Evolutionary conservation across 495 filamentous ascomycete genomes (phyloP), one percentile per base, ranked within the genome.

Genomic region (Annulohypoxylon stygium): DNA sequence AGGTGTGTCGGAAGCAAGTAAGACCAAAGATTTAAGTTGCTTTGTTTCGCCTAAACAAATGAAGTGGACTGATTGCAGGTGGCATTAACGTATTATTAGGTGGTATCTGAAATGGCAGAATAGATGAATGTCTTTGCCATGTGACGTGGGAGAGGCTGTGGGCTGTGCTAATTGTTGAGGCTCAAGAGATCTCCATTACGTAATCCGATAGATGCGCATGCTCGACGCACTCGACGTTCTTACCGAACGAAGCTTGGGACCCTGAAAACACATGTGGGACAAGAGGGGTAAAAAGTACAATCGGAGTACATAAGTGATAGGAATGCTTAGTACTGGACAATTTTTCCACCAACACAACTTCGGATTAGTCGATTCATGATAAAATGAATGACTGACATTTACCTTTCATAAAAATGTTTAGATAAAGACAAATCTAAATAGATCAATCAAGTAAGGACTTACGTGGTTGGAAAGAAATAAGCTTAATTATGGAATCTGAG

Each of bases 181-280:
- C 71, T 74, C 61, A 74, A 65, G 34, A 61, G 33, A 45, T 70
- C 59, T 57, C 23, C 48, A 58, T 69, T 73, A 69, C 12, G 54
- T 73, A 69, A 73, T 43, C 61, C 58, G 67, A 30, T 20, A 62
- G 65, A 54, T 54, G 41, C 47, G 59, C 39, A 16, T 36, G 59
- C 20, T 10, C 37, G 18, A 34, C 30, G 30, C 30, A 30, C 30
- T 30, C 30, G 30, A 47, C 43, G 33, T 41, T 36, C 26, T 71
- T 65, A 71, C 61, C 68, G 45, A 67, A 63, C 54, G 26, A 53
- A 70, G 59, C 60, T 48, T 45, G 12, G 48, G 60, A 63, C 59
- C 60, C 60, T 58, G 60, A 57, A 61, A 55, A 58, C 6, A 9
- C 36, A 61, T 26, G 65, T 45, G 65, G 54, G 63, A 30, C 30